Evolutionary conservation across 1,139 yeast genomes (phyloP), one percentile per base, ranked within the genome.

Genomic region (Yamadazyma dushanensis): DNA sequence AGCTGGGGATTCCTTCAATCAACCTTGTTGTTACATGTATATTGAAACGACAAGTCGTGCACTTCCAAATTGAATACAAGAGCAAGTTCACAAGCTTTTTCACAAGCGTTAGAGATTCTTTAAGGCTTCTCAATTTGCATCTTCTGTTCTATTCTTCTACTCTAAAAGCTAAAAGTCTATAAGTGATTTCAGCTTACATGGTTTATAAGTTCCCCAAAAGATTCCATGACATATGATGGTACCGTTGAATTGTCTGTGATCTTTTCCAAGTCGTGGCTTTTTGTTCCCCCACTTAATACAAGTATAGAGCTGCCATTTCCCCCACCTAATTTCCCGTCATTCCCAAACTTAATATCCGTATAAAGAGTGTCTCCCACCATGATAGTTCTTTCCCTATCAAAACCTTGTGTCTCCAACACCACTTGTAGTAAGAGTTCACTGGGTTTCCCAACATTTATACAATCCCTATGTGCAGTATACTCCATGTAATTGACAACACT

Each of bases 291-390:
- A 9, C 64, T 48, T 34, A 65, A 48, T 3, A 66, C 73, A 44
- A 66, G 53, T 32, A 66, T 43, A 1, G 70, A 51, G 0, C 66
- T 62, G 0, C 66, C 66, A 8, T 53, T 53, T 2, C 51, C 54
- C 15, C 54, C 49, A 6, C 66, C 69, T 32, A 66, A 51, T 3
- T 50, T 36, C 1, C 72, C 71, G 40, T 66, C 72, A 43, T 66
- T 66, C 1, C 72, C 73, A 45, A 67, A 66, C 45, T 66, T 66
- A 42, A 67, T 66, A 40, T 67, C 73, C 1, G 73, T 67, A 40
- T 66, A 66, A 25, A 66, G 47, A 2, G 73, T 66, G 43, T 67
- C 73, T n/a, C 73, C 73, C 8, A 66, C 56, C 73, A 67, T 66
- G 32, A 67, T 44, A 0, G 73, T 63, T 29, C 47, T 54, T 15